Percentiles rank a stretch among this genome's conserved stretches.
phyloP scores from a whole-genome alignment of 306 rosid genomes.

The Crotalaria pallida region DNA sequence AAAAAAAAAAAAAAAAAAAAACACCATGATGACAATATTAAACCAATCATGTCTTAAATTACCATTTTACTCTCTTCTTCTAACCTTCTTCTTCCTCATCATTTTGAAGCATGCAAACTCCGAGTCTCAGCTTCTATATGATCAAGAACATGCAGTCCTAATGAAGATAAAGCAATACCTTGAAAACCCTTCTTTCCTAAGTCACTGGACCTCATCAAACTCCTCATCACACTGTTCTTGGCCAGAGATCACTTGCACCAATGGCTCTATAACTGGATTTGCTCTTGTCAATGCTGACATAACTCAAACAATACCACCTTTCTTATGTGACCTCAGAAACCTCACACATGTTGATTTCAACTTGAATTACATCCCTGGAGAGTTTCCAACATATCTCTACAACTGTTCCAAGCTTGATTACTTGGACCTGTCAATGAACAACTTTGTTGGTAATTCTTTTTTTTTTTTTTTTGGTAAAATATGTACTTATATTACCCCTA shows the following conservation, averaged over 20 bases:
- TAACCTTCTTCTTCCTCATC: constrained; percentile 21
- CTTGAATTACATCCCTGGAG: constrained; percentile 29
- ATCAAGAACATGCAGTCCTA: constrained; percentile 42
- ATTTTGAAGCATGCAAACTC: constrained; percentile 24
- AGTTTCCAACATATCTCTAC: constrained; percentile 51
- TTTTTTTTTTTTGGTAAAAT: too few relatives aligned
- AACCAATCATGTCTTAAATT: background rate
- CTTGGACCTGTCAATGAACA: constrained; percentile 44
- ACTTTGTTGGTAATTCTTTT: constrained; percentile 41
- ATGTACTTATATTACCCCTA: too few relatives aligned
- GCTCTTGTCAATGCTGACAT: constrained; percentile 1
- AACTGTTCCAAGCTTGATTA: constrained; percentile 49
- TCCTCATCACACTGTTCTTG: constrained; percentile 52
- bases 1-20: background rate
- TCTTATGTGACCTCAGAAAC: constrained; percentile 61
- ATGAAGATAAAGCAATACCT: constrained; percentile 39
- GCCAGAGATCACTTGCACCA: constrained; percentile 50
- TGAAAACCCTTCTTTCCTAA: constrained; percentile 33
- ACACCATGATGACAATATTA: constrained; percentile 28
- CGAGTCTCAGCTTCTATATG: constrained; percentile 28
- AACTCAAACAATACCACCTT: constrained; percentile 37
- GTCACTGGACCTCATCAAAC: constrained; percentile 48
- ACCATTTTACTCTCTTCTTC: background rate
- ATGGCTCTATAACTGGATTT: constrained; percentile 39
- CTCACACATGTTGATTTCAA: constrained; percentile 41